Evolutionary conservation across 179 eudicot genomes (phyloP).

Genomic region (Spinacia oleracea): DNA sequence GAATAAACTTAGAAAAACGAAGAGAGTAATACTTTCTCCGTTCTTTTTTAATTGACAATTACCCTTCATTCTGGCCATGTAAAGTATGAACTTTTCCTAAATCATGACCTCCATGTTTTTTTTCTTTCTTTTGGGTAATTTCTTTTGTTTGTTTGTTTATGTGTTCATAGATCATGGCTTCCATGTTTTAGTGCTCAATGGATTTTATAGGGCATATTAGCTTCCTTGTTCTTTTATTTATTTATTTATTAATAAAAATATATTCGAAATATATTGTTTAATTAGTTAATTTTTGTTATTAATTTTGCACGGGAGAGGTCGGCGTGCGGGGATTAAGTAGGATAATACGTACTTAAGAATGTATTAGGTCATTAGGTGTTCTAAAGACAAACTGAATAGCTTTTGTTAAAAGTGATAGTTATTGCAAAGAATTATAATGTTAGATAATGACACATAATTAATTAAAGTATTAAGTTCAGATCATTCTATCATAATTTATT

Average conservation of each 20-base stretch:
- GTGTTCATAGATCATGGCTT: conserved; percentile 16
- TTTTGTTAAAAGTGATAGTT: conserved; percentile 1
- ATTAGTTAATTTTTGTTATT: background rate
- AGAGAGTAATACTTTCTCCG: too few species aligned
- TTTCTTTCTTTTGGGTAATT: background rate
- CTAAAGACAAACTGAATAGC: conserved; percentile 1
- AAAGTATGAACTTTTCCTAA: too few species aligned
- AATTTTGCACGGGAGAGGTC: background rate
- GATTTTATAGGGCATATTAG: background rate
- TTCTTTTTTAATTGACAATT: too few species aligned
- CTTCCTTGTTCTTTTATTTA: background rate
- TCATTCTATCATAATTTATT: conserved; percentile 13
- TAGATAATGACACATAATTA: conserved; percentile 9
- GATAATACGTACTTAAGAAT: background rate
- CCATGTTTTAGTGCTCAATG: conserved; percentile 28
- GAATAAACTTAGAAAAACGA: too few species aligned
- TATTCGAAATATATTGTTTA: background rate
- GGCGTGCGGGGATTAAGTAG: background rate
- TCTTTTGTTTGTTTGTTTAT: background rate
- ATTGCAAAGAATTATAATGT: background rate
- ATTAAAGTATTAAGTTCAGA: conserved; percentile 4
- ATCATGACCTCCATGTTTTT: background rate
- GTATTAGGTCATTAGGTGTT: conserved; percentile 11
- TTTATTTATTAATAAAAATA: too few species aligned
- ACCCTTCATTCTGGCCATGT: too few species aligned